Base-by-base conservation (phyloP, 176 grass and related monocot species). In the Otatea glauca region DNA sequence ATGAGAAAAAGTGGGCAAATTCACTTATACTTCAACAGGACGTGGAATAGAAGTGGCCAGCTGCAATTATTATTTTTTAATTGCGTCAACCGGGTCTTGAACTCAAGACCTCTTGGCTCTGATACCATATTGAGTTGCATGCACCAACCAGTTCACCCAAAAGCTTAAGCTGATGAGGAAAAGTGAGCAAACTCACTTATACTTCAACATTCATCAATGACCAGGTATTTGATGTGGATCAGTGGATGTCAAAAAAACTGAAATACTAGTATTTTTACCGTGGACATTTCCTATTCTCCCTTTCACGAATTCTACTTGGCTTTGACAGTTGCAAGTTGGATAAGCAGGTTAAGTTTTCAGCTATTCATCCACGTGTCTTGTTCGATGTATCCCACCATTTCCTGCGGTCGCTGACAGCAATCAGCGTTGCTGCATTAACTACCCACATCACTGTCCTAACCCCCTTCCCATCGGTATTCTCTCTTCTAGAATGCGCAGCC, bases 401-500 rank as follows among this genome's bases (percentile, higher is more conserved):
- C 23, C 23, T 13, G 32, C 25, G 25, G 24, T 64, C 2, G 5
- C 25, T 16, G 13, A 16, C 2, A 32, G 1, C 25, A 6, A 5
- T 0, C 2, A 32, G 1, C 25, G 6, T 13, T 0, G 9, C 18
- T n/a, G 54, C 18, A 8, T 24, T 23, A 25, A 15, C 61, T 62
- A 24, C 5, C n/a, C 68, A 21, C 35, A 44, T 27, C 58, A 65
- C 18, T 12, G 20, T 66, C n/a, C 8, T 13, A 42, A 7, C 27
- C 9, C 16, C 24, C 34, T 11, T 80, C 44, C 8, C 48, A 58
- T 58, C 74, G 29, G 34, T 67, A n/a, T n/a, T 60, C 37, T 50
- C 8, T 14, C 58, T 55, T 59, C 47, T 17, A 75, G 23, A 74
- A 90, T 87, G 88, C 59, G 56, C 79, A 29, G 27, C 66, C 6